Base-by-base conservation (phyloP, 345 rosid genomes). In the Citrus inodora region DNA sequence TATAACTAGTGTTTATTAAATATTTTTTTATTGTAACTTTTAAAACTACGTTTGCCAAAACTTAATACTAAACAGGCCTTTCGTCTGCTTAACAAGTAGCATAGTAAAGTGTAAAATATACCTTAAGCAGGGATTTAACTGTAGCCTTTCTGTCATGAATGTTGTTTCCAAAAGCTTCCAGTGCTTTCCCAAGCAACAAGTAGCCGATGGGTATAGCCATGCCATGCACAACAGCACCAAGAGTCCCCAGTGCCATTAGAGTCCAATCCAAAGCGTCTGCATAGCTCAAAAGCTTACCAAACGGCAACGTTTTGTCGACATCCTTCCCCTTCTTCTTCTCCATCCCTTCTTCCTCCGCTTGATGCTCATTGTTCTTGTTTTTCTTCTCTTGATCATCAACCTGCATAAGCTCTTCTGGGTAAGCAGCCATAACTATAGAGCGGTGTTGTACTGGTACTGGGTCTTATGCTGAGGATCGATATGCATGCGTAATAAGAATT, bases 181-280 rank as follows among this genome's bases (percentile, higher is more conserved):
- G 89, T 38, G 94, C 94, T 81, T 86, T 82, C 9, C 92, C 92
- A 2, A 91, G 85, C 81, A 91, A 59, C 67, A 89, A 63, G 74
- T 91, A 89, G 8, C 94, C 92, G 10, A 88, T 60, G 1, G 92
- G 94, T 62, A 72, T 88, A 65, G 92, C 92, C 88, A 86, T 79
- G 68, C 94, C 94, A 72, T 91, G 90, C 32, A 89, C 89, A 0
- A 87, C 28, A 1, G 91, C 82, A 27, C 94, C 92, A 19, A 87
- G 30, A 3, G 86, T 85, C 53, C 94, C 92, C 37, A 89, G 60
- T 25, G 51, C 88, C 94, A 91, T 89, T 1, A 88, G 78, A 14
- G 55, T 33, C 91, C 92, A 91, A 48, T 91, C 94, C 71, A 88
- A 27, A 5, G 69, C 38, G 56, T 91, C 92, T 30, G 88, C 92